Conservation (phyloP, 306 rosid genomes). For the Alnus rubra region DNA sequence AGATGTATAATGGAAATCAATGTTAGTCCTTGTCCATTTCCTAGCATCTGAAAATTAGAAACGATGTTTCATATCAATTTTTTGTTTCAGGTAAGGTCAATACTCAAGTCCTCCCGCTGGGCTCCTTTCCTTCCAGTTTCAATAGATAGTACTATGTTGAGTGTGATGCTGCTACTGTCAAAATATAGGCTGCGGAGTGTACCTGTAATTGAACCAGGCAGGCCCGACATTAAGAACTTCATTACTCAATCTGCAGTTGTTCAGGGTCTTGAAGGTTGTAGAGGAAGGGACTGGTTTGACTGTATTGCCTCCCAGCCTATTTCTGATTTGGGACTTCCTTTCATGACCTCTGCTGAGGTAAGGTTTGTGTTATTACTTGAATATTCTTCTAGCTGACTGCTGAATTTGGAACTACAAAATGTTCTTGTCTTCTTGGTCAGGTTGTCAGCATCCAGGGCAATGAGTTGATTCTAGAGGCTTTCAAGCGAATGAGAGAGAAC, state of each 20-base stretch:
- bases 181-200: constrained; percentile 89
- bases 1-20: background rate
- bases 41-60: background rate
- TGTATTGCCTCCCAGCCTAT: constrained; percentile 60
- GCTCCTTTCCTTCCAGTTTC: constrained; percentile 84
- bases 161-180: constrained; percentile 81
- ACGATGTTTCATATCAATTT: constrained; percentile 4
- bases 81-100: constrained; percentile 66
- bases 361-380: constrained; percentile 4
- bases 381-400: constrained; percentile 8
- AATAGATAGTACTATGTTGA: constrained; percentile 65
- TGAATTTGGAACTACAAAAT: constrained; percentile 18
- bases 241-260: constrained; percentile 91
- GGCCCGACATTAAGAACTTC: constrained; percentile 67
- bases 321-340: constrained; percentile 84
- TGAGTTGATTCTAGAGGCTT: constrained; percentile 83
- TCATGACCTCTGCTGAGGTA: constrained; percentile 69
- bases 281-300: constrained; percentile 91
- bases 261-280: constrained; percentile 79
- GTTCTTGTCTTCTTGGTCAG: constrained; percentile 40
- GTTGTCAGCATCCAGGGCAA: constrained; percentile 60
- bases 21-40: background rate
- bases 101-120: constrained; percentile 71
- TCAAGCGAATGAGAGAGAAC: constrained; percentile 79
- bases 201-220: constrained; percentile 78